Base-by-base conservation (phyloP, 2,329 filamentous ascomycete genomes). In the Fusarium falciforme region DNA sequence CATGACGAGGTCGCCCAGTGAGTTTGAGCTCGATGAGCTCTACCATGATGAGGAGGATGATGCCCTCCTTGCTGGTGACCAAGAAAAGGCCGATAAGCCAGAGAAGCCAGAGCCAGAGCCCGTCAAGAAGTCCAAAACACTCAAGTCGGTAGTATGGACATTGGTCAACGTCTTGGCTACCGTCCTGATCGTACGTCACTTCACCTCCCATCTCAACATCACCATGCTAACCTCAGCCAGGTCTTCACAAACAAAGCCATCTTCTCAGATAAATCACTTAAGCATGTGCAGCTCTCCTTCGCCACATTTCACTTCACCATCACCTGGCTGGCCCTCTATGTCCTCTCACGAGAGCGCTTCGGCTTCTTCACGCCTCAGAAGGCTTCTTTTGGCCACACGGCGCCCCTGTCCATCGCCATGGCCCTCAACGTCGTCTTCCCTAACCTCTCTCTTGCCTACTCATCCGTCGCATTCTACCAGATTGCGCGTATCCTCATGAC, bases 231-330 rank as follows among this genome's bases (percentile, higher is more conserved):
- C 61, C 58, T 31, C 54, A 10, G 16, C 25, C n/a, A 91, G 89
- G 89, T 93, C 79, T 92, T 93, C 79, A 91, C 89, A 55, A 93
- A 93, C 84, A 93, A 93, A 81, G 88, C 87, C 71, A 92, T 93
- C 80, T 93, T 93, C 83, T 88, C 88, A 36, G 89, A 91, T 70
- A 87, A 47, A 20, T 33, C 36, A 88, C 16, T 87, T 87, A 90
- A 89, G 79, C 85, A 90, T 35, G 88, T 86, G 70, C 91, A 93
- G 81, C 87, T 92, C 63, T 88, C 89, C 38, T 93, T 93, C 78
- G 91, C 91, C 57, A 85, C 89, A 64, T 92, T 93, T 82, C 91
- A 93, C 83, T 93, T 93, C 83, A 84, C 89, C 78, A 84, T 93
- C 80, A 93, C 91, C 27, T 91, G 87, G 81, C 77, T 89, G 5